Base-by-base conservation (phyloP, 2,329 filamentous ascomycete species). In the Sphaerulina populicola region DNA sequence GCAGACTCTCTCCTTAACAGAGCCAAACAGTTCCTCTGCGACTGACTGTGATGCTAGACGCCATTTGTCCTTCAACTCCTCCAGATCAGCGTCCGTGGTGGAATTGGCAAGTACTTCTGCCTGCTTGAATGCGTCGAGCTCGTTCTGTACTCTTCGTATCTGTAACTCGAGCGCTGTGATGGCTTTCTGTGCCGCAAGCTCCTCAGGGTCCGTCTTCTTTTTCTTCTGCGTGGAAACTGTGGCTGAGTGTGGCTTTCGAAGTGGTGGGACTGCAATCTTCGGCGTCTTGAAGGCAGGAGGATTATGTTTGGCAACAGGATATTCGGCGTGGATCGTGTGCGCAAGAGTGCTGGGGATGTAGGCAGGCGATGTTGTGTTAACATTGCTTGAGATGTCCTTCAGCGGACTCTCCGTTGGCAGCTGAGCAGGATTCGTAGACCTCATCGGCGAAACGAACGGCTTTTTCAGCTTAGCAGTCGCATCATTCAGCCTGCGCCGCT, bases 361-460 rank as follows among this genome's bases (percentile, higher is more conserved):
- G 35, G 59, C 18, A 29, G 36, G 45, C 12, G n/a, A 4, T 8
- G 31, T 37, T n/a, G 44, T 33, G 41, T 57, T 60, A 37, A 45
- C 47, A 10, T 48, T 52, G 47, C 48, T 58, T 27, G 46, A 41
- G 46, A 48, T 47, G 45, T 52, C 54, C 39, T 53, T 53, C 14
- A 58, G 44, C 36, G 58, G 57, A 12, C 53, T 45, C 15, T 48
- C 47, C 56, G 39, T 52, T 51, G 42, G 43, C 15, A 44, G 37
- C 11, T 42, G 47, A 9, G 49, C 46, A n/a, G 57, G 30, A 40
- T 59, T 59, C 29, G 72, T 71, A 35, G 72, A 75, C 58, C 76
- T 78, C 54, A 85, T 76, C 11, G 83, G 85, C 41, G 85, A 87
- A 58, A 83, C 82, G 71, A 88, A 88, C 0, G 85, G 85, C 63